Evolutionary conservation across 805 yeast genomes (phyloP).

Genomic region (Kazachstania kunashirensis): DNA sequence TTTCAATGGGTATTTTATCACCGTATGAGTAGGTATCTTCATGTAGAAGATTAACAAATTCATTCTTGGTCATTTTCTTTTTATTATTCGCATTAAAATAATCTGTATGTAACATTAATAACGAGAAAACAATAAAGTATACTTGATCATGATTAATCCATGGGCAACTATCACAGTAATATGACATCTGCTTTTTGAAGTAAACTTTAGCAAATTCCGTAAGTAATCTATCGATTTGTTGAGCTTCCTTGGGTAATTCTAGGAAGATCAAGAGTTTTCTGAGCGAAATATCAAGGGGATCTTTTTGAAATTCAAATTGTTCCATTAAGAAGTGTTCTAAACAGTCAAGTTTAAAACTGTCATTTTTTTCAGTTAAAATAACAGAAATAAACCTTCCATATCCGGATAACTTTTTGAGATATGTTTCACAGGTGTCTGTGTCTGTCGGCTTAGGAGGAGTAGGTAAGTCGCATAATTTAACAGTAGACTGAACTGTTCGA

Average conservation of each 20-base stretch:
- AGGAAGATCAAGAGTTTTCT: slow-evolving; percentile 48
- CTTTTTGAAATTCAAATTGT: slow-evolving; percentile 40
- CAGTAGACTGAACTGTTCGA: background rate
- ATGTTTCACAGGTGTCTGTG: slow-evolving; percentile 24
- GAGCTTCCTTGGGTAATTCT: slow-evolving; percentile 61
- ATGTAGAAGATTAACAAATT: slow-evolving; percentile 43
- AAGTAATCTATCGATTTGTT: slow-evolving; percentile 63
- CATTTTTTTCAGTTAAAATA: slow-evolving; percentile 24
- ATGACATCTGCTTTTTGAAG: slow-evolving; percentile 26
- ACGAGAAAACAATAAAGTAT: slow-evolving; percentile 52
- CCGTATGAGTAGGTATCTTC: slow-evolving; percentile 26
- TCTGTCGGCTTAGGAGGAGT: slow-evolving; percentile 24
- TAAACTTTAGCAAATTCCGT: slow-evolving; percentile 48
- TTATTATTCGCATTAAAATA: slow-evolving; percentile 58
- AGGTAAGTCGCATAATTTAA: slow-evolving; percentile 13
- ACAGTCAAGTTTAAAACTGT: slow-evolving; percentile 22
- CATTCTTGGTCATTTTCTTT: slow-evolving; percentile 55
- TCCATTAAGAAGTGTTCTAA: slow-evolving; percentile 21
- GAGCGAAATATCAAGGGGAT: slow-evolving; percentile 58
- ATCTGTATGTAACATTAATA: slow-evolving; percentile 68
- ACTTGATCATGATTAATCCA: slow-evolving; percentile 42
- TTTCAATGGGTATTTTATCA: slow-evolving; percentile 31
- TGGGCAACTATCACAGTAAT: slow-evolving; percentile 6
- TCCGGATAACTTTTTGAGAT: slow-evolving; percentile 22
- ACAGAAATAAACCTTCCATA: slow-evolving; percentile 28